A percentile compares a stretch with the other conserved stretches of the same genome.
Evolutionary conservation across 345 rosid genomes (phyloP).

Genomic region (Leavenworthia alabamica): DNA sequence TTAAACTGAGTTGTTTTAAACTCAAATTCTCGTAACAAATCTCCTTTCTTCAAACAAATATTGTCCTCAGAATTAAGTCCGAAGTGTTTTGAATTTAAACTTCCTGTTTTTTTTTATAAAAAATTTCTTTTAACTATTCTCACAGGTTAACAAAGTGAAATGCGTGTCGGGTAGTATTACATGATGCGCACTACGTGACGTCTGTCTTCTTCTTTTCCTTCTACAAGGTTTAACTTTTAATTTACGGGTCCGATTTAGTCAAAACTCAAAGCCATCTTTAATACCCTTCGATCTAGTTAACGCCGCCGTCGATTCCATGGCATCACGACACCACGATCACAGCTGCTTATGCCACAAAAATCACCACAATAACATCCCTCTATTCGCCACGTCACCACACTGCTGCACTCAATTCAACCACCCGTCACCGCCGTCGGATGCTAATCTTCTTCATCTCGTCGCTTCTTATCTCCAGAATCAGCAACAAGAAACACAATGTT

Average conservation of each 20-base stretch:
- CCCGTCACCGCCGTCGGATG: slow-evolving; percentile 23
- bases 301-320: slow-evolving; percentile 38
- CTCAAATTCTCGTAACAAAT: no score
- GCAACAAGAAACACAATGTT: slow-evolving; percentile 22
- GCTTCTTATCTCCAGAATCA: slow-evolving; percentile 43
- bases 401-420: slow-evolving; percentile 28
- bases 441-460: slow-evolving; percentile 49
- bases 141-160: neutral
- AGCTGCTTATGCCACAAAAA: slow-evolving; percentile 17
- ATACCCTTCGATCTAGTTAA: neutral
- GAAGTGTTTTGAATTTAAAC: no score
- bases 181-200: slow-evolving; percentile 10
- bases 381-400: slow-evolving; percentile 4
- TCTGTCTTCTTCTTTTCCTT: neutral
- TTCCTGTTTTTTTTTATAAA: no score
- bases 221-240: neutral
- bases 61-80: no score
- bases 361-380: slow-evolving; percentile 25
- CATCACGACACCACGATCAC: slow-evolving; percentile 33
- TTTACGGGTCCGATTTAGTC: slow-evolving; percentile 12
- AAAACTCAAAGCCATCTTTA: slow-evolving; percentile 12
- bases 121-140: no score
- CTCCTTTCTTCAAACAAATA: no score
- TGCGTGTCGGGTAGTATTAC: neutral
- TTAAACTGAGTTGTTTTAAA: no score